Evolutionary conservation across 805 yeast genomes (phyloP).

Genomic region (Wickerhamiella musiphila): DNA sequence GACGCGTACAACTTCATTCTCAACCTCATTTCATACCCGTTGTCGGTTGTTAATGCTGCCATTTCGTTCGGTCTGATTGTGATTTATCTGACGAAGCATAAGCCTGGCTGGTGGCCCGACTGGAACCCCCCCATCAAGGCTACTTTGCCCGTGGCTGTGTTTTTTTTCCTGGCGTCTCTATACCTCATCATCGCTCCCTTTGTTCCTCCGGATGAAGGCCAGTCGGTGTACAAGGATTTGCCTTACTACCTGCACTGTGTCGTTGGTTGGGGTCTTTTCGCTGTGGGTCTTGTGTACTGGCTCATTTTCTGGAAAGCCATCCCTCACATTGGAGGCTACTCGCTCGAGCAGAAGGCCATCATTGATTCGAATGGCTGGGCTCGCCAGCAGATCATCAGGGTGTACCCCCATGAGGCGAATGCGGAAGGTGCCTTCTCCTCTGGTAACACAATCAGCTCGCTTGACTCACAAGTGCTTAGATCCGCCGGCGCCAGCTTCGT

Average conservation of each 20-base stretch:
- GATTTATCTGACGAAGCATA: conserved; percentile 26
- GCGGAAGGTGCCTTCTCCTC: not conserved
- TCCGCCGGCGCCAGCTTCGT: too few relatives aligned
- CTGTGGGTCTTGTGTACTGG: conserved; percentile 49
- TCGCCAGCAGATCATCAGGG: not conserved
- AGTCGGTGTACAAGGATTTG: conserved; percentile 46
- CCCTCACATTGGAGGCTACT: conserved; percentile 27
- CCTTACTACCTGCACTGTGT: conserved; percentile 73
- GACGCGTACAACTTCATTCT: conserved; percentile 72
- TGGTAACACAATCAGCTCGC: too few relatives aligned
- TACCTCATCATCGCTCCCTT: conserved; percentile 65
- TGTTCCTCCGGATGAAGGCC: conserved; percentile 51
- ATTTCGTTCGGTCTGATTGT: conserved; percentile 47
- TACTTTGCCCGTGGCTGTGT: conserved; percentile 40
- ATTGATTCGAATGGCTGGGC: conserved; percentile 4
- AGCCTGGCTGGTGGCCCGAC: conserved; percentile 24
- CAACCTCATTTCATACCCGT: conserved; percentile 67
- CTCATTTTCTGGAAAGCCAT: conserved; percentile 39
- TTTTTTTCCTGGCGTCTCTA: conserved; percentile 47
- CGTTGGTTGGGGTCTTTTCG: conserved; percentile 58
- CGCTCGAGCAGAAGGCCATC: conserved; percentile 8
- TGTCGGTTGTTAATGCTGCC: conserved; percentile 52
- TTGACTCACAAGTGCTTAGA: too few relatives aligned
- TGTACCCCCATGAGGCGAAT: conserved; percentile 1
- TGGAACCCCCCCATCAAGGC: conserved; percentile 67